Evolutionary conservation across 306 rosid species (phyloP), one percentile per base, ranked within the genome.

Genomic region (Fragaria vesca): DNA sequence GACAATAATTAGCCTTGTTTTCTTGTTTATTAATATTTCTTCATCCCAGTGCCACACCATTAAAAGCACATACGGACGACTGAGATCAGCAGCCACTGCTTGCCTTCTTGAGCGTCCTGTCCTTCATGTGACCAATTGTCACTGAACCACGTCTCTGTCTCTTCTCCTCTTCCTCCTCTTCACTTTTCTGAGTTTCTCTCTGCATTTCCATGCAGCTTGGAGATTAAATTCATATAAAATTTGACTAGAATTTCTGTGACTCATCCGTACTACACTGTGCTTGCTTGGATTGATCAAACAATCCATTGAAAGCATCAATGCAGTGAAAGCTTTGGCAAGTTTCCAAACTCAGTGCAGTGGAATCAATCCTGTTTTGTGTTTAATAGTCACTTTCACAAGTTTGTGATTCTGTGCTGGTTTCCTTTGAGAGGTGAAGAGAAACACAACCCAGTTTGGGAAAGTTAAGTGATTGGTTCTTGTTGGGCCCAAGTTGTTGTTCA

Each of bases 1-100:
- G 45, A 4, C 46, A 79, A 76, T 79, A 66, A 80, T 72, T 76
- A 28, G 70, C 76, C 72, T 80, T 72, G 76, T 51, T 76, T 73
- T 74, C 21, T 74, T 43, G 79, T 58, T 58, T 76, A 80, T 84
- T 67, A 73, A 66, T 66, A 66, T 58, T 42, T 69, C 60, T 57
- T 18, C 12, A 63, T 12, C 57, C 65, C 68, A 67, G 61, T 72
- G 47, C 10, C 30, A 72, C 81, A 83, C 77, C 65, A 76, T 67
- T 72, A 38, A 76, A 76, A 72, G 58, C 21, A 72, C 10, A 80
- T 45, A 55, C 76, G 43, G 62, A 73, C 63, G 47, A 8, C 24
- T 1, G 18, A 6, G n/a, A 24, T 1, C 28, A 20, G 15, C 30
- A n/a, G 26, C 43, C 45, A 30, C 13, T 65, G n/a, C 28, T 20